Evolutionary conservation across 805 yeast genomes (phyloP), one percentile per base, ranked within the genome.

Genomic region (Yarrowia sp.): DNA sequence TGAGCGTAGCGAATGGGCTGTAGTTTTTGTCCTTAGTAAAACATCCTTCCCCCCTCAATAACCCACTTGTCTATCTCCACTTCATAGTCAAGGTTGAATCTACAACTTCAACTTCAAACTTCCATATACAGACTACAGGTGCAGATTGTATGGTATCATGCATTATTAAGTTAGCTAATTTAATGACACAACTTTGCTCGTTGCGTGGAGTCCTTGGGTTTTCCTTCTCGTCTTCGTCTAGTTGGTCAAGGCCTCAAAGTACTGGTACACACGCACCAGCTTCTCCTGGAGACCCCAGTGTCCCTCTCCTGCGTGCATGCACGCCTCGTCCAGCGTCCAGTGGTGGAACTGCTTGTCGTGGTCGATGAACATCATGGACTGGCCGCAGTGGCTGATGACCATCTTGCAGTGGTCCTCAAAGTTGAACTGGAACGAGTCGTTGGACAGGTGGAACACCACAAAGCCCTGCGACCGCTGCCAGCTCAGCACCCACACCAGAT

Each of bases 381-480:
- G 82, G 24, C 97, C 98, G 67, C 85, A 82, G 72, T 88, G 88
- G 52, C 93, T 89, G 46, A 94, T 77, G 69, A 96, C 87, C 67
- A 93, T 79, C 79, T 95, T 95, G 78, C 90, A 93, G 75, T 95
- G 99, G 79, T 95, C 98, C 76, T 89, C 89, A 79, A 95, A 95
- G 79, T 95, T 95, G 80, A 93, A 93, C 78, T 95, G 99, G 78
- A 90, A 87, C 49, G 92, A 88, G 20, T 97, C 97, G 75, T 92
- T 91, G 75, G 96, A 91, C 80, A 95, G 80, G 77, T 92, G 94
- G 80, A 95, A 95, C 96, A 93, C 90, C 68, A 93, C 91, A 76
- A 85, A 91, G 70, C 87, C 88, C 55, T 87, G 84, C 66, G 88
- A 87, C 77, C 98, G 87, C 30, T 91, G 86, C 75, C 90, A 92